phyloP scores from a whole-genome alignment of 805 yeast species.

The Kuraishia molischiana region DNA sequence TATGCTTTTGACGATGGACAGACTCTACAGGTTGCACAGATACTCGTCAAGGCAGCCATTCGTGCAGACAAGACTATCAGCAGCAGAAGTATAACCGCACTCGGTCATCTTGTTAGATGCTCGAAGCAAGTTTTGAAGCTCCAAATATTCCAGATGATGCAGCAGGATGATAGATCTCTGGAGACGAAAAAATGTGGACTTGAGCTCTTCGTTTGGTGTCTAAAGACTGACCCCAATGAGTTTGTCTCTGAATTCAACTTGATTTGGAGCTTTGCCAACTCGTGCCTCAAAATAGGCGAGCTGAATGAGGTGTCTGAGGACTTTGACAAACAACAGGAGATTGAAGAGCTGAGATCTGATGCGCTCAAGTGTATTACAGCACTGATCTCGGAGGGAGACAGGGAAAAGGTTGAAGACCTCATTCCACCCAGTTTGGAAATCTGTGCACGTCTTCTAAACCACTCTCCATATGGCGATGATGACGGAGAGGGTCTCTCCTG shows the following conservation, averaged over 20 bases:
- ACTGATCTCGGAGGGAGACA: neutral
- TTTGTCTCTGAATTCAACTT: neutral
- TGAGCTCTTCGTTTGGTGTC: neutral
- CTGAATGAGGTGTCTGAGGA: constrained; percentile 12
- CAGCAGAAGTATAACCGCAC: constrained; percentile 31
- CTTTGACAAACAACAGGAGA: constrained; percentile 8
- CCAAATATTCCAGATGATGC: constrained; percentile 7
- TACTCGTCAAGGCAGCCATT: constrained; percentile 26
- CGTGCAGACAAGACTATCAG: constrained; percentile 32
- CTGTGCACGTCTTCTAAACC: neutral
- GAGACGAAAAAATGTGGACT: neutral
- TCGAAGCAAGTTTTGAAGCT: constrained; percentile 13
- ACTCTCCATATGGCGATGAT: constrained; percentile 18
- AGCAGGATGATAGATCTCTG: no score
- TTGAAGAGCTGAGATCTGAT: constrained; percentile 12
- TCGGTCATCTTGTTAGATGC: constrained; percentile 22
- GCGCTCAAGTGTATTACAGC: constrained; percentile 1
- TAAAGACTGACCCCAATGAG: constrained; percentile 1
- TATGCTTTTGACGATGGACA: constrained; percentile 14
- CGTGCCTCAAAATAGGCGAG: constrained; percentile 6
- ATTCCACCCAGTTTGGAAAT: neutral
- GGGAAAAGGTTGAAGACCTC: neutral
- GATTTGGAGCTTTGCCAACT: neutral
- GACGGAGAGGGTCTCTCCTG: constrained; percentile 37
- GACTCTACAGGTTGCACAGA: constrained; percentile 11